Conservation (phyloP, 2,329 filamentous ascomycete genomes). For the Paraphaeosphaeria sporulosa region DNA sequence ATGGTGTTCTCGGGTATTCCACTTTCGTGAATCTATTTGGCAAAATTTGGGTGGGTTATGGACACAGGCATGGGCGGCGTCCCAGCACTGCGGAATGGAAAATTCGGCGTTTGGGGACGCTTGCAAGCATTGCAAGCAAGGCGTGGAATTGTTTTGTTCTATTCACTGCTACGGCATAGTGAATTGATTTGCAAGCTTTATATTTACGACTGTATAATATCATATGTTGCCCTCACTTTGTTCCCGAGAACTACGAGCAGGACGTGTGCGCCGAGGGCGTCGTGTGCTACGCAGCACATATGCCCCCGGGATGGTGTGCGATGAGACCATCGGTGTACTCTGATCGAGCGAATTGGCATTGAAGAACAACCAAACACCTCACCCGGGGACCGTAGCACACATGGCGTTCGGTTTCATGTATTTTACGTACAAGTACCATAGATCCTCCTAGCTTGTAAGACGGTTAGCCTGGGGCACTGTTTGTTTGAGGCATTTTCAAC, state of each 20-base stretch:
- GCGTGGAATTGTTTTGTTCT: neutral
- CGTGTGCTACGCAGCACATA: neutral
- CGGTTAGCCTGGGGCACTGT: neutral
- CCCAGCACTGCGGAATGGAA: neutral
- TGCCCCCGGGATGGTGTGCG: slow-evolving; percentile 26
- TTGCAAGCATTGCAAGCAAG: neutral
- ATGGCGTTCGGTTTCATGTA: no score
- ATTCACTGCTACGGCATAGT: neutral
- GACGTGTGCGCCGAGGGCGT: slow-evolving; percentile 1
- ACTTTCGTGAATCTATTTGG: neutral
- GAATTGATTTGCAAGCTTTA: neutral
- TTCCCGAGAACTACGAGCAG: neutral
- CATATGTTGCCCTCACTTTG: neutral
- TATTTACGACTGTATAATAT: neutral
- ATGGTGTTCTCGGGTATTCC: neutral
- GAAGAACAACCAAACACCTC: neutral
- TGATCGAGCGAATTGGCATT: slow-evolving; percentile 9
- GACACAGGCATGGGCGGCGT: neutral
- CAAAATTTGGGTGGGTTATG: neutral
- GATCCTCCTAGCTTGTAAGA: neutral
- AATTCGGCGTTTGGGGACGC: neutral
- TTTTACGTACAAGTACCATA: neutral
- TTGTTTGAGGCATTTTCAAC: neutral
- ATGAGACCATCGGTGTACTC: slow-evolving; percentile 23
- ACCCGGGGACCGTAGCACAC: neutral